Percentiles rank a stretch among this genome's conserved stretches.
Conservation (phyloP, 441 rosid genomes). For the Arabidopsis lyrata region DNA sequence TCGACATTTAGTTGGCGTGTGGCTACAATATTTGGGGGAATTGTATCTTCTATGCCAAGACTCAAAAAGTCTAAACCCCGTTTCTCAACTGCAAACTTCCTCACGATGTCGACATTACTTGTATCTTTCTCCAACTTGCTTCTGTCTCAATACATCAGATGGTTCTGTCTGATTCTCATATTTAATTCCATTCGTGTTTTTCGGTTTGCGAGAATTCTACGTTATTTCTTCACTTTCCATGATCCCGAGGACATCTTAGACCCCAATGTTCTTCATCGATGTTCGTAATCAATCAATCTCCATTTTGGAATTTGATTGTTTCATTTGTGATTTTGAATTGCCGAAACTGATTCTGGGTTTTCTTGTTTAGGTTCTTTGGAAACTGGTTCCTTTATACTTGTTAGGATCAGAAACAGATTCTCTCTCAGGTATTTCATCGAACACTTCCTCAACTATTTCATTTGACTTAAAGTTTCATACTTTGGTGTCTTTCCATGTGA, state of each 20-base stretch:
- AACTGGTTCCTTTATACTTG: conserved; percentile 15
- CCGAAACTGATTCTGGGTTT: conserved; percentile 22
- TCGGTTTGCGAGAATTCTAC: conserved; percentile 5
- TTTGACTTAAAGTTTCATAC: neutral
- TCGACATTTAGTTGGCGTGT: conserved; percentile 44
- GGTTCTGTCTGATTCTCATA: neutral
- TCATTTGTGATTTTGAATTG: neutral
- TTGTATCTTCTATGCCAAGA: neutral
- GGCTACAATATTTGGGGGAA: neutral
- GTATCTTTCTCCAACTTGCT: conserved; percentile 31
- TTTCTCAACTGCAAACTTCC: conserved; percentile 29
- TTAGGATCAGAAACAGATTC: conserved; percentile 28
- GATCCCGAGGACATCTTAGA: conserved; percentile 34
- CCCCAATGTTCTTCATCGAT: conserved; percentile 45
- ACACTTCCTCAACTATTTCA: conserved; percentile 4
- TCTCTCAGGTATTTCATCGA: conserved; percentile 46
- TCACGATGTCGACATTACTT: conserved; percentile 45
- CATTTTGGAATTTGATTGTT: neutral
- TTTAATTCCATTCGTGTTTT: neutral
- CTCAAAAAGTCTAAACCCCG: neutral
- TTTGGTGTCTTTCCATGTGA: neutral
- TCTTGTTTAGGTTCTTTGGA: conserved; percentile 36
- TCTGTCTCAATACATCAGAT: neutral
- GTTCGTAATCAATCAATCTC: conserved; percentile 24
- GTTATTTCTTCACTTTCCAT: no score